Evolutionary conservation across 1,139 yeast species (phyloP).

Genomic region (Komagataea norvegica): DNA sequence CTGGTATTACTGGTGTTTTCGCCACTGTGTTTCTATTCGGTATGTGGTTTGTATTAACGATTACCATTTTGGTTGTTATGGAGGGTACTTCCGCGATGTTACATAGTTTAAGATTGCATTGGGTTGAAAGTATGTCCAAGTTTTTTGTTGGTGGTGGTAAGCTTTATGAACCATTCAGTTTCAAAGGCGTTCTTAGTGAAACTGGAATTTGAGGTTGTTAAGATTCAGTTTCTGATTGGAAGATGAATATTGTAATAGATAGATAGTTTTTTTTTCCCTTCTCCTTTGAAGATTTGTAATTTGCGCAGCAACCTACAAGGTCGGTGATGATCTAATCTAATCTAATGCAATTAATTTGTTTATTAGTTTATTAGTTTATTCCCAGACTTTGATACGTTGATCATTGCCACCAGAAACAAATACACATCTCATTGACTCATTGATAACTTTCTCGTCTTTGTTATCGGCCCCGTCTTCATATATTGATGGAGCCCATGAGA

Average conservation of each 20-base stretch:
- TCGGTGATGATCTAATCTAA: background rate
- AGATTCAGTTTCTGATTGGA: too few species aligned
- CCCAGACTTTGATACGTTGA: constrained; percentile 50
- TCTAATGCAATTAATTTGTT: background rate
- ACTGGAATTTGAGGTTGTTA: constrained; percentile 21
- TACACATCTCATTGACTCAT: constrained; percentile 46
- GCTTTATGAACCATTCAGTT: constrained; percentile 78
- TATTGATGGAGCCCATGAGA: constrained; percentile 53
- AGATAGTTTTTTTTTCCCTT: too few species aligned
- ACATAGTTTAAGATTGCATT: constrained; percentile 91
- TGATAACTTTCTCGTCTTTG: constrained; percentile 20
- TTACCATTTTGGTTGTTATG: constrained; percentile 89
- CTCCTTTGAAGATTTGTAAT: too few species aligned
- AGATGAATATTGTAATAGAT: too few species aligned
- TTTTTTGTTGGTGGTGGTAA: constrained; percentile 95
- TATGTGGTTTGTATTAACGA: constrained; percentile 92
- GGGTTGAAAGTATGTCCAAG: constrained; percentile 99
- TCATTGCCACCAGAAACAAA: constrained; percentile 61
- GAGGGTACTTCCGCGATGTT: constrained; percentile 99
- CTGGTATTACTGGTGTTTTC: constrained; percentile 66
- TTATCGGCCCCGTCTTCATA: constrained; percentile 18
- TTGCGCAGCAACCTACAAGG: too few species aligned
- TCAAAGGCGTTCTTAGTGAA: constrained; percentile 33
- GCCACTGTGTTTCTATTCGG: constrained; percentile 78
- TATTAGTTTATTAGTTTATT: constrained; percentile 12